These are phyloP conservation scores for Penicillium lividum DNA, from an alignment of 495 filamentous ascomycete species.

Conservation along the genomic window DNA sequence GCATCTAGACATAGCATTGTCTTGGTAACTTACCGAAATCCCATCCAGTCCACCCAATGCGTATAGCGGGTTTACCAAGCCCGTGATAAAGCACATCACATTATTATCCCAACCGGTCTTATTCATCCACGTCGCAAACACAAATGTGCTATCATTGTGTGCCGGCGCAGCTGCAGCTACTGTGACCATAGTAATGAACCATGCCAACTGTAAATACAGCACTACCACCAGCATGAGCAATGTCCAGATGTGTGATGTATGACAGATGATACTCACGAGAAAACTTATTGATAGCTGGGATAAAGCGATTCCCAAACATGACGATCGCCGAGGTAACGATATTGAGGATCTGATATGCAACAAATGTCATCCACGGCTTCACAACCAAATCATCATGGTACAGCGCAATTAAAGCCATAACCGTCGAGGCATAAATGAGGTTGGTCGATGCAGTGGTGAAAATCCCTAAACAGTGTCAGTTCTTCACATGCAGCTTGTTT, in stretches of 20 bases:
- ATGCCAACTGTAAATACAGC: conserved; percentile 63
- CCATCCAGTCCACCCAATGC: conserved; percentile 72
- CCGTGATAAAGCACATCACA: conserved; percentile 73
- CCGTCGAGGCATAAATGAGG: conserved; percentile 37
- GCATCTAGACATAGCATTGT: not conserved
- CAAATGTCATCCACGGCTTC: conserved; percentile 42
- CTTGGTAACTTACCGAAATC: conserved; percentile 38
- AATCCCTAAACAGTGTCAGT: conserved; percentile 31
- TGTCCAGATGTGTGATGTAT: not conserved
- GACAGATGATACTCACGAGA: conserved; percentile 23
- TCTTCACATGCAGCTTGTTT: not conserved
- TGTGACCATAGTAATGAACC: conserved; percentile 68
- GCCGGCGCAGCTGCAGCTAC: conserved; percentile 56
- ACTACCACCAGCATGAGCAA: conserved; percentile 26
- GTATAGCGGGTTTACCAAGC: conserved; percentile 77
- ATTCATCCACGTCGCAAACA: conserved; percentile 67
- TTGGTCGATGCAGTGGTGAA: conserved; percentile 46
- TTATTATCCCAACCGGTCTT: conserved; percentile 64
- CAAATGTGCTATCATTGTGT: conserved; percentile 61
- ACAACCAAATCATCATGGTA: conserved; percentile 37
- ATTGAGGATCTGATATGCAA: conserved; percentile 37
- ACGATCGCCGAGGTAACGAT: conserved; percentile 31
- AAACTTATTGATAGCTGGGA: conserved; percentile 40
- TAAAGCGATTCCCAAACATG: conserved; percentile 41
- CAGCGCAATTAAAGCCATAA: conserved; percentile 37